Evolutionary conservation across 805 yeast genomes (phyloP).

Genomic region (Starmerella apis): DNA sequence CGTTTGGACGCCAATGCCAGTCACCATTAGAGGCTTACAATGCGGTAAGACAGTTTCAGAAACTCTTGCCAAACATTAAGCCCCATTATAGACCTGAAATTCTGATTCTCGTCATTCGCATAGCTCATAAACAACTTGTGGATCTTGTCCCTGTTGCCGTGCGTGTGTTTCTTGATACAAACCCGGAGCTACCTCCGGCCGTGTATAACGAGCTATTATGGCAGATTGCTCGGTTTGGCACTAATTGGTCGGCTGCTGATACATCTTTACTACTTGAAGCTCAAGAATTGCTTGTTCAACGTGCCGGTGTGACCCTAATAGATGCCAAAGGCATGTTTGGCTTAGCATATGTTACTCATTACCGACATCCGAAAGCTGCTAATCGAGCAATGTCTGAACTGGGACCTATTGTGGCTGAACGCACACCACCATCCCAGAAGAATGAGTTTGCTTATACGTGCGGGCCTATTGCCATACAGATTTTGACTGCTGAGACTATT

Average conservation of each 20-base stretch:
- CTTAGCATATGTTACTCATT: slow-evolving; percentile 25
- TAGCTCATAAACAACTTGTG: slow-evolving; percentile 21
- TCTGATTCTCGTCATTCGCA: slow-evolving; percentile 20
- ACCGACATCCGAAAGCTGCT: slow-evolving; percentile 14
- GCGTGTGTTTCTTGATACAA: slow-evolving; percentile 20
- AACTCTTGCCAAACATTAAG: slow-evolving; percentile 9
- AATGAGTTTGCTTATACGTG: slow-evolving; percentile 18
- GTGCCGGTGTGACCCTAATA: slow-evolving; percentile 16
- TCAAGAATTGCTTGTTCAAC: slow-evolving; percentile 23
- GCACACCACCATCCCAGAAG: slow-evolving; percentile 7
- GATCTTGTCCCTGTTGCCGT: slow-evolving; percentile 27
- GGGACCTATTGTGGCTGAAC: background rate
- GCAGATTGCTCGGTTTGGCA: slow-evolving; percentile 27
- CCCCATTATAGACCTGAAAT: slow-evolving; percentile 22
- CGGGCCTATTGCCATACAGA: slow-evolving; percentile 15
- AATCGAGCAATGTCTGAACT: slow-evolving; percentile 10
- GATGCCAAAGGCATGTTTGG: slow-evolving; percentile 30
- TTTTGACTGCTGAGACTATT: slow-evolving; percentile 13
- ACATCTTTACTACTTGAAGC: slow-evolving; percentile 24
- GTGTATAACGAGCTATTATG: slow-evolving; percentile 28
- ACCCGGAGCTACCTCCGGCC: background rate
- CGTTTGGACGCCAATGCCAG: slow-evolving; percentile 23
- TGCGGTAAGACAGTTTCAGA: slow-evolving; percentile 23
- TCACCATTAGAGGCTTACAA: slow-evolving; percentile 25
- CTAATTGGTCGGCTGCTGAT: slow-evolving; percentile 22